These are phyloP conservation scores for Kuraishia piskuri DNA, from an alignment of 805 yeast genomes.

Conservation along the genomic window DNA sequence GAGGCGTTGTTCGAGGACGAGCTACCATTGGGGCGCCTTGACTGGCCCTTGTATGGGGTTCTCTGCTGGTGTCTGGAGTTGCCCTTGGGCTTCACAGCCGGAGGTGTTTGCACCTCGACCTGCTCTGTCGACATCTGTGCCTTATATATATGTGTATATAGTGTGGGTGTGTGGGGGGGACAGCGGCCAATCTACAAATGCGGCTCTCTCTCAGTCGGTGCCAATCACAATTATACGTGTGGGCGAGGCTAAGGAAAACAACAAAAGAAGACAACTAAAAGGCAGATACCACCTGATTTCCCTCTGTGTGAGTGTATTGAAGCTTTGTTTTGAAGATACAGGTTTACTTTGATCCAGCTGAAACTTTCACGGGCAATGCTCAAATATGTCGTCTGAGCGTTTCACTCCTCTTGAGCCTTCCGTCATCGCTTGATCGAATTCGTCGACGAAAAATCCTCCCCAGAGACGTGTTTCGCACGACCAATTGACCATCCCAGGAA, in stretches of 20 bases:
- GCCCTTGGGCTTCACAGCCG: constrained; percentile 20
- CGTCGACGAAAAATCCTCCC: background rate
- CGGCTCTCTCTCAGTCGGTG: background rate
- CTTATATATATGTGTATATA: background rate
- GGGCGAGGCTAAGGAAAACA: background rate
- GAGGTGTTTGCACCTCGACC: background rate
- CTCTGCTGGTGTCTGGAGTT: background rate
- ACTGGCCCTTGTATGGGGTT: constrained; percentile 24
- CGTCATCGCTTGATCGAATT: background rate
- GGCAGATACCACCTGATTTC: background rate
- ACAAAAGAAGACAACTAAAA: background rate
- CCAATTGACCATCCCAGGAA: background rate
- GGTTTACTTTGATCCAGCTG: background rate
- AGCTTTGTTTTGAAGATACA: background rate
- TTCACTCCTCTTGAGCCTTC: background rate
- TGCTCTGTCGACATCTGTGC: constrained; percentile 1
- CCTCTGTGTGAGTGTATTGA: background rate
- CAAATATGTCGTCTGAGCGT: background rate
- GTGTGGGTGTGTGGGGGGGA: background rate
- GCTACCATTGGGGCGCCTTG: constrained; percentile 19
- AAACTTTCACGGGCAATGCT: background rate
- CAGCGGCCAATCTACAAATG: background rate
- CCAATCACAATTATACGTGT: background rate
- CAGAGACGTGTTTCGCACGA: background rate
- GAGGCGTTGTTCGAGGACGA: background rate